Evolutionary conservation across 2,329 filamentous ascomycete species (phyloP).

Genomic region (Grosmannia penicillata): DNA sequence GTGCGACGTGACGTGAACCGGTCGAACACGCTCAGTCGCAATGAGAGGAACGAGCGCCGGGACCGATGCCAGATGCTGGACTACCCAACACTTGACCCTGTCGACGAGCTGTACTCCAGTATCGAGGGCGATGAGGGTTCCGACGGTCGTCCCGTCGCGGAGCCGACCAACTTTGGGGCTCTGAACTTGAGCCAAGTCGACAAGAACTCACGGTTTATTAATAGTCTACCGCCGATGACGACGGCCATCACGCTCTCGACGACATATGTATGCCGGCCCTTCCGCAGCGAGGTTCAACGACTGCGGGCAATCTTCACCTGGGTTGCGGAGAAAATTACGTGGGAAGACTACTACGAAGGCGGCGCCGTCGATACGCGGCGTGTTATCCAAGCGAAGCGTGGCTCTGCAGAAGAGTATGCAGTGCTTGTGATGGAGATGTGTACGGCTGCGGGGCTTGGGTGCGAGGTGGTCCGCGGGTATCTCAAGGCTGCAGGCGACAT

Average conservation of each 20-base stretch:
- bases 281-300: conserved; percentile 84
- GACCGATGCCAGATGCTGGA: conserved; percentile 94
- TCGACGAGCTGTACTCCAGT: conserved; percentile 74
- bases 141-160: conserved; percentile 67
- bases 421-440: conserved; percentile 89
- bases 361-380: conserved; percentile 65
- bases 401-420: conserved; percentile 80
- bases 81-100: conserved; percentile 71
- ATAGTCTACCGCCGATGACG: conserved; percentile 65
- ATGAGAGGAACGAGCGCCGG: conserved; percentile 69
- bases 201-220: conserved; percentile 88
- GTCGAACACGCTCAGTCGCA: conserved; percentile 81
- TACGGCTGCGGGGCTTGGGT: conserved; percentile 69
- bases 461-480: conserved; percentile 78
- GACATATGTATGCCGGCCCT: conserved; percentile 84
- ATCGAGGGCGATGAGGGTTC: conserved; percentile 82
- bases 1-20: conserved; percentile 90
- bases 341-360: conserved; percentile 92
- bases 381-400: conserved; percentile 72
- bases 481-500: conserved; percentile 81
- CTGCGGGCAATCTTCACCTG: conserved; percentile 92
- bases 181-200: conserved; percentile 81
- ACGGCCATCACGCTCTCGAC: conserved; percentile 75
- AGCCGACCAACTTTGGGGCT: conserved; percentile 66
- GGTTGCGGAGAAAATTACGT: conserved; percentile 86